A percentile compares a stretch with the other conserved stretches of the same genome.
Conservation (phyloP, 2,329 filamentous ascomycete genomes). For the Aspergillus luchuensis region DNA sequence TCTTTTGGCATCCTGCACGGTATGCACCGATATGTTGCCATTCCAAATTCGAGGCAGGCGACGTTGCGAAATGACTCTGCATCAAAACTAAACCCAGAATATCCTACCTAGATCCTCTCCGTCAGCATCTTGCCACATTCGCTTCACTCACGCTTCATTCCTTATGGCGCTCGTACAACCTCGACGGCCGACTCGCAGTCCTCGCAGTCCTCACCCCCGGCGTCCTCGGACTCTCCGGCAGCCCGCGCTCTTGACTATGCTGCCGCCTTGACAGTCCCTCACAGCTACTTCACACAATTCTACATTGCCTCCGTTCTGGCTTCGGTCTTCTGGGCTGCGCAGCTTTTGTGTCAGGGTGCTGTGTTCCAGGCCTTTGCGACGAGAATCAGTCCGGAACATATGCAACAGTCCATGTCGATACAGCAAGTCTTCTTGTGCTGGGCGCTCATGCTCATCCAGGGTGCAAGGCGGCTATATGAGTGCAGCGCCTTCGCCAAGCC, state of each 20-base stretch:
- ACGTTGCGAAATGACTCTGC: constrained; percentile 10
- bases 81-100: constrained; percentile 24
- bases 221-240: constrained; percentile 16
- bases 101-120: constrained; percentile 46
- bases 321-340: constrained; percentile 72
- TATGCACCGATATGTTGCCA: constrained; percentile 27
- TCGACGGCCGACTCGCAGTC: constrained; percentile 21
- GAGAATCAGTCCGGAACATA: constrained; percentile 40
- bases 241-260: constrained; percentile 51
- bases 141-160: constrained; percentile 58
- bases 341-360: constrained; percentile 60
- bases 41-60: constrained; percentile 4
- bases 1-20: constrained; percentile 40
- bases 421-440: constrained; percentile 68
- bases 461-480: constrained; percentile 74
- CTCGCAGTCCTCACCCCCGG: constrained; percentile 9
- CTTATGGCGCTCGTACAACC: constrained; percentile 60
- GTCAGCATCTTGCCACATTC: constrained; percentile 52
- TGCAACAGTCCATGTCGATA: constrained; percentile 55
- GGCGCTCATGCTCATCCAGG: constrained; percentile 75
- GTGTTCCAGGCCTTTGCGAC: constrained; percentile 55
- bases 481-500: constrained; percentile 65
- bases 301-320: constrained; percentile 71
- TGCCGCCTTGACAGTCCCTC: constrained; percentile 68
- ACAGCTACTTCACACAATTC: constrained; percentile 87